Base-by-base conservation (phyloP, 2,329 filamentous ascomycete genomes). In the Thermoascus crustaceus region DNA sequence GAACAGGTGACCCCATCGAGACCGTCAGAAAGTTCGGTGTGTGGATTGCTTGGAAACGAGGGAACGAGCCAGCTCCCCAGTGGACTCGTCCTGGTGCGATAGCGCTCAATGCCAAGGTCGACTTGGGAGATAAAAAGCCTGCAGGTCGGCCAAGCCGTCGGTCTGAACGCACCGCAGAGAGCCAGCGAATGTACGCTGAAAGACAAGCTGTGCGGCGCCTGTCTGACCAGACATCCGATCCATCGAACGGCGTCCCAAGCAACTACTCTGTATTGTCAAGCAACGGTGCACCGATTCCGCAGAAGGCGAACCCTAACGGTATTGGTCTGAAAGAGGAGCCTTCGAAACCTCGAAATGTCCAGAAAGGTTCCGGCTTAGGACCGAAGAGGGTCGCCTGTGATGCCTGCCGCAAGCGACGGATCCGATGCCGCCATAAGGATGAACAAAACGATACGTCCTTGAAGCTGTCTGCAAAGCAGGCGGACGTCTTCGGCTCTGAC, bases 31-130 rank as follows among this genome's bases (percentile, higher is more conserved):
- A 60, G 10, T 80, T 82, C 44, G 77, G 75, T 4, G 64, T 79
- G 38, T 82, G 78, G 78, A 69, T 74, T 38, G 74, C 77, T 3
- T 81, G 77, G 77, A 81, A 82, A 53, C 71, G 73, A 36, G 78
- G 78, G 7, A 78, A 80, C 48, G 75, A 79, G 43, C 62, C 62
- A 38, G 72, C 77, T 31, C 75, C 76, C 19, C 63, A 70, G 29
- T 82, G 77, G 77, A 76, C 76, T 25, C 66, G 73, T 37, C 72
- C 72, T 2, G 73, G 77, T 44, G 67, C 67, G 30, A 63, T 69
- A 10, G 63, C 75, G 29, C 68, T 68, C 30, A 71, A 65, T 46
- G 50, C 57, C 24, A 65, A 65, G 39, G 61, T 69, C 35, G 69
- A 66, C 32, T 59, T 66, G 23, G 51, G 55, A 8, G 68, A 71